Evolutionary conservation across 805 yeast species (phyloP).

Genomic region (Starmerella tilneyi): DNA sequence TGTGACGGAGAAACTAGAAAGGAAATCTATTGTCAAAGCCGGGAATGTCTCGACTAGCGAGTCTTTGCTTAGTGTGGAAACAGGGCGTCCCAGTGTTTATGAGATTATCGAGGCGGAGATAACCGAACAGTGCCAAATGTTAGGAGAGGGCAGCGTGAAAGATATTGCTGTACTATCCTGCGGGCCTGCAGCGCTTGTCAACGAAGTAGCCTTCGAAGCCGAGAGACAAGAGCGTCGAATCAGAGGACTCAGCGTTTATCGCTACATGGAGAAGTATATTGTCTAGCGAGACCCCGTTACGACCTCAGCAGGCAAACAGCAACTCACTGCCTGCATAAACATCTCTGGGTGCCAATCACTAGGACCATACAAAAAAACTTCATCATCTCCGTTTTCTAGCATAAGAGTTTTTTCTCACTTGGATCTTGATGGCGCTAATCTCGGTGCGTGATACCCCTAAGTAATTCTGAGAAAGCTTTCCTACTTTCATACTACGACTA

Average conservation of each 20-base stretch:
- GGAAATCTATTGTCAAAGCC: neutral
- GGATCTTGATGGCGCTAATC: no score
- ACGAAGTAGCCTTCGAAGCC: slow-evolving; percentile 2
- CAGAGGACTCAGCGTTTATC: neutral
- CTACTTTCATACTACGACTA: no score
- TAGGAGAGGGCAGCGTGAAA: neutral
- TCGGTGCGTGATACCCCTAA: no score
- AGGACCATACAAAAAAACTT: no score
- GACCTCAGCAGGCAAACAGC: no score
- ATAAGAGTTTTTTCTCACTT: no score
- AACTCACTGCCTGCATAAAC: no score
- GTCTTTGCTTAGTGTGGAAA: neutral
- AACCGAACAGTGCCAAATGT: neutral
- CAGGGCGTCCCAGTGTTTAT: neutral
- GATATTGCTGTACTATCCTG: neutral
- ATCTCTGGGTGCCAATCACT: no score
- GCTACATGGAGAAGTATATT: slow-evolving; percentile 3
- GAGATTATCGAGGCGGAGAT: neutral
- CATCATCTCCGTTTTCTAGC: no score
- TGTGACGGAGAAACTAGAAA: neutral
- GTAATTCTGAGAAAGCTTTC: no score
- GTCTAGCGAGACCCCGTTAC: neutral
- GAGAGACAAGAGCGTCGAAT: slow-evolving; percentile 4
- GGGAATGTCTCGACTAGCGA: neutral
- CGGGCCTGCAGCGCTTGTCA: neutral